Base-by-base conservation (phyloP, 1,284 basidiomycete genomes). In the Irpex sp. region DNA sequence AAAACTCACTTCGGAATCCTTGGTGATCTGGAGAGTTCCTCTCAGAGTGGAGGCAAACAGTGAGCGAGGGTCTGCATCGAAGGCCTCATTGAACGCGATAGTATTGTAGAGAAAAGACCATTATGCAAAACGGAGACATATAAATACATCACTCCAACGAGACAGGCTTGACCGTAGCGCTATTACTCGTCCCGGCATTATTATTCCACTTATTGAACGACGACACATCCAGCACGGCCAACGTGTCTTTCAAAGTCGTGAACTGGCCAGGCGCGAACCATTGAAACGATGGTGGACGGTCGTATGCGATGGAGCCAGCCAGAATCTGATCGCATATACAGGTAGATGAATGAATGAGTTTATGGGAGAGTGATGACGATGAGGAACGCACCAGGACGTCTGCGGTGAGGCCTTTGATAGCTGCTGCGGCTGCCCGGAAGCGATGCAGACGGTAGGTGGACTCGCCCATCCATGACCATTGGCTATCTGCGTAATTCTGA, bases 391-490 rank as follows among this genome's bases (percentile, higher is more conserved):
- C 89, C 62, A 92, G 75, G 15, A 94, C 87, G 67, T 93, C 91
- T 2, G 91, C 79, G 0, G 91, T 93, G 7, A 94, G 75, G 0
- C 92, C 92, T 71, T 91, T 91, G 65, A 94, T 81, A 0, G 91
- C 85, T 1, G 90, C 91, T 4, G 87, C 85, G 0, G 78, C 79
- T 3, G 86, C 86, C 52, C 89, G 81, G 70, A 93, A 88, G n/a
- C 91, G 86, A 74, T 92, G 86, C 78, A 86, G 83, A 19, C 85
- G 81, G 69, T 89, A 92, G 0, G 74, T 62, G 5, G 78, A 75
- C 44, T 77, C 75, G 52, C 78, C 78, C 6, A 83, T 72, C 69
- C 79, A 75, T 3, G 76, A 69, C 5, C 85, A 69, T 48, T 71
- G 62, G 3, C 78, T 73, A 66, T 92, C 91, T 2, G 78, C 84